Evolutionary conservation across 2,329 filamentous ascomycete species (phyloP).

Genomic region (Colletotrichum brevisporum): DNA sequence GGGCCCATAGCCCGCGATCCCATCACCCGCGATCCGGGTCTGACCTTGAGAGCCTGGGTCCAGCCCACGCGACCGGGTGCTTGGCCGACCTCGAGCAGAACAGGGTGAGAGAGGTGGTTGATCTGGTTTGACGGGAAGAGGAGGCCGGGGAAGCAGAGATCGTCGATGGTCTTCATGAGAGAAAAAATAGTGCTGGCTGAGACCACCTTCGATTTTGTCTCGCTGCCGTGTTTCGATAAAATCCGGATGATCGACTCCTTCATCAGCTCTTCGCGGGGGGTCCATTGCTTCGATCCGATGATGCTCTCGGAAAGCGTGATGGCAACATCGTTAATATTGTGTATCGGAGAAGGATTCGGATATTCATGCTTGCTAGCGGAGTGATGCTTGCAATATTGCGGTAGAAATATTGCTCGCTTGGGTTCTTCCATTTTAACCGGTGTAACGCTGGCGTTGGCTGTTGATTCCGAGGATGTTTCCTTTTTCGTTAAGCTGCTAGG

Average conservation of each 20-base stretch:
- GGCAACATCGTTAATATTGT: slow-evolving; percentile 35
- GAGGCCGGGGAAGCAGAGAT: slow-evolving; percentile 27
- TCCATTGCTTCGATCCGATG: slow-evolving; percentile 24
- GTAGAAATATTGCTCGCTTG: slow-evolving; percentile 7
- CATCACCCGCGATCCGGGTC: slow-evolving; percentile 10
- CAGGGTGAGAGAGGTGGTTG: slow-evolving; percentile 32
- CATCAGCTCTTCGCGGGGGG: slow-evolving; percentile 19
- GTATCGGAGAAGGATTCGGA: slow-evolving; percentile 5
- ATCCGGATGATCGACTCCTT: slow-evolving; percentile 27
- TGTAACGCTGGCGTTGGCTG: too few species aligned
- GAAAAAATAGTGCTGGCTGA: slow-evolving; percentile 23
- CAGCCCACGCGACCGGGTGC: slow-evolving; percentile 31
- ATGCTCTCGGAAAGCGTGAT: slow-evolving; percentile 32
- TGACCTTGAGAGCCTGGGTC: slow-evolving; percentile 32
- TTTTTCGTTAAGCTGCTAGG: neutral
- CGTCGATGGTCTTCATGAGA: slow-evolving; percentile 34
- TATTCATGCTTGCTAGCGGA: slow-evolving; percentile 8
- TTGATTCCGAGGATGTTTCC: too few species aligned
- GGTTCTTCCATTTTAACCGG: neutral
- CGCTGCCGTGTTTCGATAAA: slow-evolving; percentile 24
- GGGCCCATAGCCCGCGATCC: neutral
- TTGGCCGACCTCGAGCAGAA: slow-evolving; percentile 33
- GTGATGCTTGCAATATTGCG: slow-evolving; percentile 25
- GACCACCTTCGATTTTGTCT: slow-evolving; percentile 16
- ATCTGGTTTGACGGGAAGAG: slow-evolving; percentile 34